Conservation (phyloP, 495 filamentous ascomycete species). For the Thermochaetoides thermophila region DNA sequence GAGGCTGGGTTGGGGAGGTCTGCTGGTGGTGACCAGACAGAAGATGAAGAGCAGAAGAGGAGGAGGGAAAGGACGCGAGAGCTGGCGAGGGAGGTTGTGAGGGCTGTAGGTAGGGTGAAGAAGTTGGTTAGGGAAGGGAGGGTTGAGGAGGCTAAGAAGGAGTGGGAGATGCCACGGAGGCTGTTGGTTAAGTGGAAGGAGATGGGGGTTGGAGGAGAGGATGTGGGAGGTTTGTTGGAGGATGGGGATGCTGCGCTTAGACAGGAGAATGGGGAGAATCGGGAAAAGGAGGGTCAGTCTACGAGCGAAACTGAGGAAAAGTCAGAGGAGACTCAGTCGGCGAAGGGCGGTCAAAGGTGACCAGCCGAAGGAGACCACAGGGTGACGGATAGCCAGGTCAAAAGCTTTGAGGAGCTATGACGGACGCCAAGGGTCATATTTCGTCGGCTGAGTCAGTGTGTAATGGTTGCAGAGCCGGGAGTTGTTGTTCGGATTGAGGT, state of each 20-base stretch:
- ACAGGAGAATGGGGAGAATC: constrained; percentile 13
- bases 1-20: too few species aligned
- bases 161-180: constrained; percentile 41
- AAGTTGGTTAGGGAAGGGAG: constrained; percentile 46
- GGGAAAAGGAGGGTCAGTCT: neutral
- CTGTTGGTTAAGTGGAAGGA: constrained; percentile 39
- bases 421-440: too few species aligned
- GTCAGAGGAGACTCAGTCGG: neutral
- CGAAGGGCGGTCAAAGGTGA: too few species aligned
- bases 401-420: too few species aligned
- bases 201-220: constrained; percentile 32
- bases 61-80: constrained; percentile 41
- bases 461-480: too few species aligned
- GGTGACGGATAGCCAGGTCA: too few species aligned
- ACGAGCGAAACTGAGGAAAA: neutral
- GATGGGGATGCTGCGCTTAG: constrained; percentile 35
- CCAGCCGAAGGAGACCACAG: too few species aligned
- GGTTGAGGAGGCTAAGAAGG: constrained; percentile 40
- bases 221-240: constrained; percentile 33
- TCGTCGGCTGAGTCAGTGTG: too few species aligned
- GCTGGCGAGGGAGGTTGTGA: constrained; percentile 58
- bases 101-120: constrained; percentile 40
- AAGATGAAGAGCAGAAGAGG: constrained; percentile 8
- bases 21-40: too few species aligned
- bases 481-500: too few species aligned